Conservation (phyloP, 2,329 filamentous ascomycete species). For the Alternaria incomplexa region DNA sequence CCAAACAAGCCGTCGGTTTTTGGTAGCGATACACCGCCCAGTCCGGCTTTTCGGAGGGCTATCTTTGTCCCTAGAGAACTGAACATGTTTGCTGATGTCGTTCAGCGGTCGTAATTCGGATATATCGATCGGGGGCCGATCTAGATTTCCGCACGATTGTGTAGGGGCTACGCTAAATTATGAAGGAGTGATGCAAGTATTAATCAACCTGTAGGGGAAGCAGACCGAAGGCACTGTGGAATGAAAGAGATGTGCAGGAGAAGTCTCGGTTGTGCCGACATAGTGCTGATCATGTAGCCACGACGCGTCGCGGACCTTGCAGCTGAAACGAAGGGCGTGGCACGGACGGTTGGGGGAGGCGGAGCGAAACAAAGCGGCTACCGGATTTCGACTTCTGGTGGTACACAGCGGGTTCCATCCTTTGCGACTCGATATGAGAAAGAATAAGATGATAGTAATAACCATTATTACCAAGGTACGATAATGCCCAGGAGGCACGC, state of each 20-base stretch:
- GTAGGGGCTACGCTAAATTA: neutral
- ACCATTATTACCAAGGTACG: neutral
- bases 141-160: neutral
- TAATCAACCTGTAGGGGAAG: neutral
- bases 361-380: constrained; percentile 1
- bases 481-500: neutral
- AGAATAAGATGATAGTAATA: neutral
- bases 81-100: constrained; percentile 54
- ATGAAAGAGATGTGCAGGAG: constrained; percentile 7
- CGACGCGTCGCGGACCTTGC: constrained; percentile 23
- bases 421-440: neutral
- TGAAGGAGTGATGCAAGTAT: constrained; percentile 1
- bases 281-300: constrained; percentile 26
- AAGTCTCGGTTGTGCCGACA: constrained; percentile 14
- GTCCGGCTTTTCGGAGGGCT: constrained; percentile 63
- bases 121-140: constrained; percentile 3
- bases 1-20: constrained; percentile 31
- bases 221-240: neutral
- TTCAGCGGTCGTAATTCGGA: neutral
- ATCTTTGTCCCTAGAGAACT: constrained; percentile 64
- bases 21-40: constrained; percentile 58
- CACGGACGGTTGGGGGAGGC: constrained; percentile 26
- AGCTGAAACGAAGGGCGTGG: constrained; percentile 37
- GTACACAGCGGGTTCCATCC: neutral
- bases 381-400: neutral